phyloP scores from a whole-genome alignment of 768 basidiomycete species.

The Naganishia randhawae region DNA sequence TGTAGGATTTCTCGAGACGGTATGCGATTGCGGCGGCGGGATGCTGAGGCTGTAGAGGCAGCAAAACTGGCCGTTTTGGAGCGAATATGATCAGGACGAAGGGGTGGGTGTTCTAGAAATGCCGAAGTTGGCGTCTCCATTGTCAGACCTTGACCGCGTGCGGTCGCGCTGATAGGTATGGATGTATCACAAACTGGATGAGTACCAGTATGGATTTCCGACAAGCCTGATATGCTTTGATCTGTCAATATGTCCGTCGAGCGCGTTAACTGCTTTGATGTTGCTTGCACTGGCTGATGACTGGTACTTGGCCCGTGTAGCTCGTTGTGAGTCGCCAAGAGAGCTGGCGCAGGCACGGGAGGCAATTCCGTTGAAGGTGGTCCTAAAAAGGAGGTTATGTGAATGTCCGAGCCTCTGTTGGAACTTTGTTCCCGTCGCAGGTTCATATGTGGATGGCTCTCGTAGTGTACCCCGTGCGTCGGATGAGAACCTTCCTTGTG shows the following conservation, averaged over 20 bases:
- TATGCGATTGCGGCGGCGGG: conserved; percentile 29
- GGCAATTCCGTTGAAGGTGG: background rate
- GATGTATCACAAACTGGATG: background rate
- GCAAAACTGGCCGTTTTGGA: background rate
- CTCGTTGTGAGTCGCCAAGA: background rate
- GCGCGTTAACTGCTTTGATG: background rate
- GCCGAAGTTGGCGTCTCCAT: background rate
- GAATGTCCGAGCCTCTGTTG: background rate
- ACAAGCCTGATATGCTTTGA: background rate
- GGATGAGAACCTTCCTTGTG: background rate
- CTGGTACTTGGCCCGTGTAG: background rate
- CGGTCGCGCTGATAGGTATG: background rate
- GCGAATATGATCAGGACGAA: background rate
- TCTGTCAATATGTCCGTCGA: background rate
- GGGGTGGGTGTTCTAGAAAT: background rate
- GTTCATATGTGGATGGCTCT: background rate
- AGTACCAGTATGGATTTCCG: background rate
- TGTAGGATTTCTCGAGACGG: conserved; percentile 46
- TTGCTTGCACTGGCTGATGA: background rate
- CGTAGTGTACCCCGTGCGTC: background rate
- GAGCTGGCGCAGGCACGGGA: background rate
- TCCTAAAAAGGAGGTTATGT: background rate
- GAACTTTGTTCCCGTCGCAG: background rate
- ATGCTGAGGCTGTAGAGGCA: background rate
- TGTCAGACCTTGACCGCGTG: background rate